A percentile compares a stretch with the other conserved stretches of the same genome.
phyloP scores from a whole-genome alignment of 805 yeast species.

The Nakazawaea holstii region DNA sequence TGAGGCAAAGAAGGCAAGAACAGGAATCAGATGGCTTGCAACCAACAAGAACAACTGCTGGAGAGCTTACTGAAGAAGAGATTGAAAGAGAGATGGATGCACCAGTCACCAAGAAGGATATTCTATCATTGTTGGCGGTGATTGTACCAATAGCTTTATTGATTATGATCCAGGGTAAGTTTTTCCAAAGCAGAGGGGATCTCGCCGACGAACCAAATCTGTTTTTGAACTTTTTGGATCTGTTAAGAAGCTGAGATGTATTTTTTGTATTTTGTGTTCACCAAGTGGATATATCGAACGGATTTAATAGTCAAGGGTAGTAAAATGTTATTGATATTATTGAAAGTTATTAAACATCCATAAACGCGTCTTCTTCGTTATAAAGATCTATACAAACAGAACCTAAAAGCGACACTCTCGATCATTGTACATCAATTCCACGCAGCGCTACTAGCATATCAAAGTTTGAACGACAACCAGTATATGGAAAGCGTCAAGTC shows the following conservation, averaged over 20 bases:
- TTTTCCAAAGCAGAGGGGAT: not conserved
- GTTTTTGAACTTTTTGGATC: constrained; percentile 7
- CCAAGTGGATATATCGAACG: too few relatives aligned
- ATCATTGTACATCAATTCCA: too few relatives aligned
- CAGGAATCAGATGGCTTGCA: not conserved
- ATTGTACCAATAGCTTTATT: constrained; percentile 8
- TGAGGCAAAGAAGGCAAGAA: constrained; percentile 4
- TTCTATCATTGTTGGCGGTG: constrained; percentile 6
- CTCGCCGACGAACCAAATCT: constrained; percentile 4
- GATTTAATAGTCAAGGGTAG: too few relatives aligned
- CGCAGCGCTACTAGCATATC: too few relatives aligned
- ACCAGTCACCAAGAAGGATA: constrained; percentile 7
- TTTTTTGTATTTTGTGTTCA: too few relatives aligned
- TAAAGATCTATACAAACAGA: too few relatives aligned
- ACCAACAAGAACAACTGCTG: not conserved
- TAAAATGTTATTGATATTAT: too few relatives aligned
- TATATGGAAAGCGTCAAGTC: too few relatives aligned
- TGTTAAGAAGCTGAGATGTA: constrained; percentile 2
- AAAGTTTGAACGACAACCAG: too few relatives aligned
- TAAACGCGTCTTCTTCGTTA: too few relatives aligned
- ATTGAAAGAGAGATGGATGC: constrained; percentile 7
- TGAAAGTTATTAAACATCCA: too few relatives aligned
- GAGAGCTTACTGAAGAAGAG: constrained; percentile 7
- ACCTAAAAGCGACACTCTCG: too few relatives aligned
- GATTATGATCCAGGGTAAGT: constrained; percentile 8